Evolutionary conservation across 768 basidiomycete genomes (phyloP), one percentile per base, ranked within the genome.

Genomic region (Trametes cingulata): DNA sequence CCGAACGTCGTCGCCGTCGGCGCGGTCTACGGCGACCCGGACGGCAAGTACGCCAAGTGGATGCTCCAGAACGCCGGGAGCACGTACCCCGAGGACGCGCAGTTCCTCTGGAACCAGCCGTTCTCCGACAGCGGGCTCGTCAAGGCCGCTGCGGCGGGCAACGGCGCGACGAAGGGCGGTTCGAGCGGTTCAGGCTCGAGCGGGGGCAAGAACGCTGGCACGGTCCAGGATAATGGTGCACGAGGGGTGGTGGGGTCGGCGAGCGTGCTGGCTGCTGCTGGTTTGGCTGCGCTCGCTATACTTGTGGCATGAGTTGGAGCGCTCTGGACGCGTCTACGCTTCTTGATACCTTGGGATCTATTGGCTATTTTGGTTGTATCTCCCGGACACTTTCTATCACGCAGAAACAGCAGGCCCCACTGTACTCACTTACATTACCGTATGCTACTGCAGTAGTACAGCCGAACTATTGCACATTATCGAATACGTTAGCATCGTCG

Each of bases 1-100:
- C 85, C 84, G 3, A 76, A 77, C 64, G 71, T 88, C 57, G 86
- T 84, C 7, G 81, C 83, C 25, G 80, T 85, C 13, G 84, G 60
- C 15, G 73, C 82, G 3, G 68, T 75, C 14, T 87, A 86, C 64
- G 87, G 87, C n/a, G 87, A 90, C 68, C 68, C 82, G 2, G 69
- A 78, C n/a, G 80, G 80, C 35, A 84, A 78, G 67, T 87, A 87
- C 66, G 74, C 78, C 1, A 56, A 69, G 10, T 86, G 75, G 69
- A 66, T 88, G 64, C 72, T 74, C 51, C 67, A 70, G 17, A 50
- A 60, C 43, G 67, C 59, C 14, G 73, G 77, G 25, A 68, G 74
- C 0, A 63, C 61, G 13, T 85, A 83, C 62, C 74, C 77, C 17
- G 63, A 62, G 12, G 76, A 83, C 61, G 77, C 79, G 25, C 79